These are phyloP conservation scores for Baffinella frigidus DNA, from an alignment of 208 protist genomes.

Conservation along the genomic window DNA sequence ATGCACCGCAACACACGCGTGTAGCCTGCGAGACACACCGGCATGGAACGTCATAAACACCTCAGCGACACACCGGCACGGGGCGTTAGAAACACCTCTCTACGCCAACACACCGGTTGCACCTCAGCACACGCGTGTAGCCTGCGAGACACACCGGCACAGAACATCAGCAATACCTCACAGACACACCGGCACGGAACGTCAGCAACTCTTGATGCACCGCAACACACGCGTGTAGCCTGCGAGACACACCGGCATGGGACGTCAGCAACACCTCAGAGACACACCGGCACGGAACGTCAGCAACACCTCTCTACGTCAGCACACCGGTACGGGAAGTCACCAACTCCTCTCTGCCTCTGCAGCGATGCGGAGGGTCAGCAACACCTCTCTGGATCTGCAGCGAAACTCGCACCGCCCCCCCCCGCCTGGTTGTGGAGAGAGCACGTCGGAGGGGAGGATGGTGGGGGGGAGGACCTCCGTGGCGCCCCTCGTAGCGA, in stretches of 20 bases:
- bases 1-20: constrained; percentile 61
- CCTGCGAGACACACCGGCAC: too few species aligned
- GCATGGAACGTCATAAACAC: too few species aligned
- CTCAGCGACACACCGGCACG: too few species aligned
- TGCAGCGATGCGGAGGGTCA: too few species aligned
- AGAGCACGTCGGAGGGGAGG: background rate
- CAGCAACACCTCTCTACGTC: too few species aligned
- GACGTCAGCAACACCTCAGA: constrained; percentile 3
- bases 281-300: background rate
- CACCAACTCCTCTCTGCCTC: too few species aligned
- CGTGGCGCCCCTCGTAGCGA: background rate
- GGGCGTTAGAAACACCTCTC: too few species aligned
- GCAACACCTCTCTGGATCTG: too few species aligned
- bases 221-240: constrained; percentile 62
- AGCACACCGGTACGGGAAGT: too few species aligned
- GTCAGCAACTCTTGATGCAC: constrained; percentile 1
- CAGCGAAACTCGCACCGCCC: background rate
- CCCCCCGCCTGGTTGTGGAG: background rate
- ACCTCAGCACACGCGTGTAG: constrained; percentile 62
- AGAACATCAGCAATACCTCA: too few species aligned
- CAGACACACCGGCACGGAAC: too few species aligned
- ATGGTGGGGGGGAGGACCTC: background rate
- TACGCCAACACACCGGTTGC: too few species aligned
- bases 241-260: background rate
- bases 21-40: constrained; percentile 53